Percentiles rank a stretch among this genome's conserved stretches.
These are phyloP conservation scores for Aspergillus hancockii DNA, from an alignment of 495 filamentous ascomycete species.

Conservation along the genomic window DNA sequence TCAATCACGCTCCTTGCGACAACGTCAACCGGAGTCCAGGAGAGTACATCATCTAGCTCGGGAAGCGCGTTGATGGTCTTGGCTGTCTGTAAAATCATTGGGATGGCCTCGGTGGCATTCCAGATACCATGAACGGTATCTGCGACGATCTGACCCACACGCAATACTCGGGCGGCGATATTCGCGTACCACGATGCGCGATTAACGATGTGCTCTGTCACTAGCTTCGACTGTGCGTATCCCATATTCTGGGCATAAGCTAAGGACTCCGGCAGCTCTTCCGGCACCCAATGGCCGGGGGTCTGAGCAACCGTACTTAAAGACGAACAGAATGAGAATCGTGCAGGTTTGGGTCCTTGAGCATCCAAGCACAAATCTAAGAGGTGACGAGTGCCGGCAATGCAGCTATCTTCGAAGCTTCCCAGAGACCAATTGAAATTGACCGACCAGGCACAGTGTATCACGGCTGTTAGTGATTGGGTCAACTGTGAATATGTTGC, in stretches of 20 bases:
- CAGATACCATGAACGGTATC: slow-evolving; percentile 56
- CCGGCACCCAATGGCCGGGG: slow-evolving; percentile 39
- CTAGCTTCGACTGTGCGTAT: slow-evolving; percentile 63
- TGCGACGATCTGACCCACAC: slow-evolving; percentile 60
- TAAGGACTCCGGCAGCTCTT: slow-evolving; percentile 52
- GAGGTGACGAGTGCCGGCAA: slow-evolving; percentile 55
- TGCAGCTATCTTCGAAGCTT: slow-evolving; percentile 57
- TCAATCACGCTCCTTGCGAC: slow-evolving; percentile 48
- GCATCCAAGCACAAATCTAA: slow-evolving; percentile 50
- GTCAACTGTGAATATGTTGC: slow-evolving; percentile 36
- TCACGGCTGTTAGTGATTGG: slow-evolving; percentile 44
- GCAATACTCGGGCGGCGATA: slow-evolving; percentile 39
- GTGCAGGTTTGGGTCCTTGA: slow-evolving; percentile 25
- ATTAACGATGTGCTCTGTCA: slow-evolving; percentile 55
- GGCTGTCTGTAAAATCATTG: slow-evolving; percentile 54
- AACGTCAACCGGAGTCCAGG: slow-evolving; percentile 62
- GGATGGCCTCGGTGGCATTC: slow-evolving; percentile 64
- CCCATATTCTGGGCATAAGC: slow-evolving; percentile 52
- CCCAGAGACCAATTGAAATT: slow-evolving; percentile 64
- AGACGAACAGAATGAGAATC: slow-evolving; percentile 62
- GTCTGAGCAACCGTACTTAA: slow-evolving; percentile 47
- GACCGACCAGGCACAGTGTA: slow-evolving; percentile 69
- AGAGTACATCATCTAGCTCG: slow-evolving; percentile 48
- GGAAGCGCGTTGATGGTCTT: slow-evolving; percentile 52
- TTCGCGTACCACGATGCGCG: slow-evolving; percentile 30